phyloP scores from a whole-genome alignment of 495 filamentous ascomycete genomes.

The Geopyxis carbonaria region DNA sequence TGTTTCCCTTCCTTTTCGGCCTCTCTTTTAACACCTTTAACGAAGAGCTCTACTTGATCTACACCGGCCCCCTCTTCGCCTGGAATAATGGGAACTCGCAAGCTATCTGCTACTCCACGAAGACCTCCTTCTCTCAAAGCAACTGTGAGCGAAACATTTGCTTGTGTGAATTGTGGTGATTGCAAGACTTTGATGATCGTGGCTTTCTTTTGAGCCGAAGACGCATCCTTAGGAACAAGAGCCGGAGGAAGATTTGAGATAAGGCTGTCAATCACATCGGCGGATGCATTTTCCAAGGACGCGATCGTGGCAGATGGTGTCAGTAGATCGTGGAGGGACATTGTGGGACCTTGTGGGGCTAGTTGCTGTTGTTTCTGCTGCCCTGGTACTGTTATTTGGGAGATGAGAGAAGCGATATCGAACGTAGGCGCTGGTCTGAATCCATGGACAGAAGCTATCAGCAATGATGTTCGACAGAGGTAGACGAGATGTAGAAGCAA shows the following conservation, averaged over 20 bases:
- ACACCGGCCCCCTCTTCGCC: conserved; percentile 68
- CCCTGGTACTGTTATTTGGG: conserved; percentile 29
- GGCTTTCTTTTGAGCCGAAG: conserved; percentile 57
- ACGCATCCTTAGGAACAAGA: conserved; percentile 29
- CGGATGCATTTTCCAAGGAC: conserved; percentile 48
- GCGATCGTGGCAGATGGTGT: conserved; percentile 57
- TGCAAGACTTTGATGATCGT: conserved; percentile 70
- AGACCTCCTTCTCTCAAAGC: conserved; percentile 86
- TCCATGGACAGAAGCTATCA: not conserved
- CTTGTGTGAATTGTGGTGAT: conserved; percentile 81
- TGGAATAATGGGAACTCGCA: conserved; percentile 47
- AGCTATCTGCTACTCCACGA: conserved; percentile 70
- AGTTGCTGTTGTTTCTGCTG: conserved; percentile 16
- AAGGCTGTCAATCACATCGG: conserved; percentile 51
- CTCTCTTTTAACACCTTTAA: conserved; percentile 66
- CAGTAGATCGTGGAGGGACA: conserved; percentile 75
- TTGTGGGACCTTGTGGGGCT: conserved; percentile 42
- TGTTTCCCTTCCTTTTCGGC: conserved; percentile 38
- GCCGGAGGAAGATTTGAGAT: conserved; percentile 57
- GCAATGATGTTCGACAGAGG: conserved; percentile 1
- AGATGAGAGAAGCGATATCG: conserved; percentile 57
- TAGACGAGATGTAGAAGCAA: conserved; percentile 11
- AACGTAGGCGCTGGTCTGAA: conserved; percentile 1
- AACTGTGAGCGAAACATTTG: conserved; percentile 62
- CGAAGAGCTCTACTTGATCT: conserved; percentile 76